These are phyloP conservation scores for Paraconiothyrium brasiliense DNA, from an alignment of 2,329 filamentous ascomycete genomes.

Conservation along the genomic window DNA sequence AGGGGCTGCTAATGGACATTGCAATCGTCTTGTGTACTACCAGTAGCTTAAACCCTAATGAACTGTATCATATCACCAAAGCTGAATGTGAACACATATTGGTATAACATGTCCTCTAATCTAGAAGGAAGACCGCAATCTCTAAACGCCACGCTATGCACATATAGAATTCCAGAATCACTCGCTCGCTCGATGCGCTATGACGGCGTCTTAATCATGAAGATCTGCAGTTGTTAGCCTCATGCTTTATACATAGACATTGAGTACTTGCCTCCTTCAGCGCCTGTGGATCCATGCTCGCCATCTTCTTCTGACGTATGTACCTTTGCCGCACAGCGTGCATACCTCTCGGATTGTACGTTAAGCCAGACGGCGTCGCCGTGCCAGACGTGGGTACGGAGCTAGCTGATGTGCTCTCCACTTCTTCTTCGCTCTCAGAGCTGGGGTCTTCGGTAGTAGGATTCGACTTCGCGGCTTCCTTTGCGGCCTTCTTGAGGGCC, in stretches of 20 bases:
- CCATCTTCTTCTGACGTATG: conserved; percentile 88
- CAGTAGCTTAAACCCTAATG: not conserved
- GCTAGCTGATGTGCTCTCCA: conserved; percentile 35
- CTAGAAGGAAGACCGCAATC: not conserved
- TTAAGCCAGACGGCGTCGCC: conserved; percentile 53
- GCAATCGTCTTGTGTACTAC: not conserved
- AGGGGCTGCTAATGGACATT: not conserved
- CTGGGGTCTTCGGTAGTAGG: conserved; percentile 33
- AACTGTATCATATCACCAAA: not conserved
- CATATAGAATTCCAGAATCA: not conserved
- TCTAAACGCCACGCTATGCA: conserved; percentile 47
- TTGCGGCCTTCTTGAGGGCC: conserved; percentile 56
- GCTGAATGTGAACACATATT: not conserved
- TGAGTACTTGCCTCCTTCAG: conserved; percentile 76
- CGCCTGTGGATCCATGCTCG: conserved; percentile 80
- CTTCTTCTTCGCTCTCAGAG: conserved; percentile 41
- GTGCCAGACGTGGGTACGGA: conserved; percentile 53
- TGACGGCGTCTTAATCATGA: conserved; percentile 49
- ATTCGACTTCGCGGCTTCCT: conserved; percentile 49
- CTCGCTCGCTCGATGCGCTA: conserved; percentile 18
- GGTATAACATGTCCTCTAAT: not conserved
- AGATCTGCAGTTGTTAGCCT: conserved; percentile 39
- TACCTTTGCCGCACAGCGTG: conserved; percentile 81
- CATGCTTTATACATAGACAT: not conserved
- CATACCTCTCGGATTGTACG: conserved; percentile 62